phyloP scores from a whole-genome alignment of 257 asterid species.

The Ballota nigra region DNA sequence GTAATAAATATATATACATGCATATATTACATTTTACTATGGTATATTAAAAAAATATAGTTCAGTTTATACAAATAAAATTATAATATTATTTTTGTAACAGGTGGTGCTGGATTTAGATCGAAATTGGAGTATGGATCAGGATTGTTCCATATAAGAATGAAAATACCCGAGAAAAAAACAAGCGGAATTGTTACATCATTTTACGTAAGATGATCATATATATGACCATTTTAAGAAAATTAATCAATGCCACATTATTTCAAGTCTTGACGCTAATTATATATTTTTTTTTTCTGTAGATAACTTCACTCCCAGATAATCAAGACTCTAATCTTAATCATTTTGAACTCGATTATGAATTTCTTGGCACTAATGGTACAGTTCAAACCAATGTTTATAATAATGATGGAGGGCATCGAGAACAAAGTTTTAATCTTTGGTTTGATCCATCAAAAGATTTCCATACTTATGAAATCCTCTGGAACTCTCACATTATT shows the following conservation, averaged over 20 bases:
- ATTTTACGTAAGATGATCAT: constrained; percentile 40
- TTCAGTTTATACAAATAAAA: too few relatives aligned
- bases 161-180: constrained; percentile 37
- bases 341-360: constrained; percentile 54
- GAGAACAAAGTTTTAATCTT: constrained; percentile 51
- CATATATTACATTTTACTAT: too few relatives aligned
- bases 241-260: too few relatives aligned
- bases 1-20: too few relatives aligned
- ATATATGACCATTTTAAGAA: too few relatives aligned
- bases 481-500: constrained; percentile 49
- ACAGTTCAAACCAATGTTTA: constrained; percentile 54
- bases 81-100: not conserved
- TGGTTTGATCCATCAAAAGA: constrained; percentile 58
- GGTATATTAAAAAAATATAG: too few relatives aligned
- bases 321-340: constrained; percentile 12
- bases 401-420: constrained; percentile 35
- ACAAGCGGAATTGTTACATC: constrained; percentile 41
- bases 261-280: not conserved
- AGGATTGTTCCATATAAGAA: constrained; percentile 42
- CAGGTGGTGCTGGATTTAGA: constrained; percentile 48
- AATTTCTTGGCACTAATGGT: constrained; percentile 50
- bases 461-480: constrained; percentile 46
- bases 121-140: constrained; percentile 41
- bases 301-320: constrained; percentile 40
- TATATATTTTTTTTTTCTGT: not conserved